Base-by-base conservation (phyloP, 257 asterid species). In the Solanum neorickii region DNA sequence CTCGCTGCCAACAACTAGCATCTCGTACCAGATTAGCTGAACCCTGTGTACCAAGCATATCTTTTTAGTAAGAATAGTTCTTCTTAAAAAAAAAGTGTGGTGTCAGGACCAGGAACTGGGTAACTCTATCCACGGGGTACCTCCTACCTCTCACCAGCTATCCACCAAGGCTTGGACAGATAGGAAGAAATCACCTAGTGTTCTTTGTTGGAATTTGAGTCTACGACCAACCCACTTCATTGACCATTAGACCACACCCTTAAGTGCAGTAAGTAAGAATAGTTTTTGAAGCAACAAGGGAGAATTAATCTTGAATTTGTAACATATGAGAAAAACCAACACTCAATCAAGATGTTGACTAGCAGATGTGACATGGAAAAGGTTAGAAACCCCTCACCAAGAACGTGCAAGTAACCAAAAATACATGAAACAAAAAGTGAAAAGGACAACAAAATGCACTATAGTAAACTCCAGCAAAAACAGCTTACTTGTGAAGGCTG, bases 1-100 rank as follows among this genome's bases (percentile, higher is more conserved):
- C 99, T 89, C 92, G 93, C 90, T 93, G 94, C 99, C 99, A 97
- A 93, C 97, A 92, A 89, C 99, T 97, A 88, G 98, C 97, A 90
- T 96, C 98, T 91, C 94, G 94, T 84, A 94, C 99, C 86, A 94
- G 94, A 93, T 94, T 94, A 49, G 94, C 93, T 46, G 99, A 94
- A 77, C 96, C 99, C 99, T 97, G 91, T 59, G 88, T 73, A 83
- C 66, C 89, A 88, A 75, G 86, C 65, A 66, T 92, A 89, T 82
- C 70, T 80, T 82, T 82, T 29, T 31, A 52, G 85, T 29, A 82
- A 80, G 85, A 47, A 80, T 47, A 16, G 25, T 44, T 33, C 35
- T 33, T 33, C 4, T 33, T 3, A 3, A 33, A 33, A 33, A 31
- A 33, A 33, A 11, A 21, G 16, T 0, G 7, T 33, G 78, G 8